Percentiles rank a stretch among this genome's conserved stretches.
phyloP scores from a whole-genome alignment of 208 protist genomes.

The Acanthamoeba triangularis region DNA sequence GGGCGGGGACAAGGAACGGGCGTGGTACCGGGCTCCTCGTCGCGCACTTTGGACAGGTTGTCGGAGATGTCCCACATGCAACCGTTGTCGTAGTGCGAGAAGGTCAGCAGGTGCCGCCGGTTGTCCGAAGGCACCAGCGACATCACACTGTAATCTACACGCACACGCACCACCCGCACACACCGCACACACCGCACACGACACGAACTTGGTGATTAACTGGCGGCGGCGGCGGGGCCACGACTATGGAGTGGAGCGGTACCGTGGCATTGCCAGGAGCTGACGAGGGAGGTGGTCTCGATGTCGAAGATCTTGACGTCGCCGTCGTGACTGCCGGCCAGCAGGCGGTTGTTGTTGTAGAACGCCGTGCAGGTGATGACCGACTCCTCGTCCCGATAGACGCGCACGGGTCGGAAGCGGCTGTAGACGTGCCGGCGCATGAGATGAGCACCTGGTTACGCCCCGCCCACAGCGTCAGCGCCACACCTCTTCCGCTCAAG shows the following conservation, averaged over 20 bases:
- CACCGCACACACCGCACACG: too few relatives aligned
- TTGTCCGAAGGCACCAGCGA: slow-evolving; percentile 43
- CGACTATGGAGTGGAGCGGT: not conserved
- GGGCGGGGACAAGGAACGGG: not conserved
- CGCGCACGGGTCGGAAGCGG: slow-evolving; percentile 51
- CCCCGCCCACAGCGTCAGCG: not conserved
- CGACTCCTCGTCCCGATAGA: slow-evolving; percentile 67
- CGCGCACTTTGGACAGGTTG: slow-evolving; percentile 13
- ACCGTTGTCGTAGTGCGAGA: slow-evolving; percentile 56
- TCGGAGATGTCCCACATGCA: slow-evolving; percentile 58
- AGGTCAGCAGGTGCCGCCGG: slow-evolving; percentile 59
- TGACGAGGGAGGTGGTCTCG: slow-evolving; percentile 17
- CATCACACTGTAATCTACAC: slow-evolving; percentile 59
- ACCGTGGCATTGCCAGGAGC: slow-evolving; percentile 67
- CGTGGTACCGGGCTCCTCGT: slow-evolving; percentile 21
- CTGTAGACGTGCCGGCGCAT: slow-evolving; percentile 61
- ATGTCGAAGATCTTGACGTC: slow-evolving; percentile 66
- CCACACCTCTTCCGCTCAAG: not conserved
- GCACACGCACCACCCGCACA: too few relatives aligned
- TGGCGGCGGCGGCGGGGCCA: not conserved
- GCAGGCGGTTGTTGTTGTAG: slow-evolving; percentile 7
- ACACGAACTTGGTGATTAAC: not conserved
- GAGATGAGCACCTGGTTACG: not conserved
- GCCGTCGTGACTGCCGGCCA: slow-evolving; percentile 60
- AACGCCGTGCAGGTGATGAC: slow-evolving; percentile 56